Percentiles rank a stretch among this genome's conserved stretches.
Evolutionary conservation across 352 stramenopile genomes (phyloP).

Genomic region (Phytophthora capsici): DNA sequence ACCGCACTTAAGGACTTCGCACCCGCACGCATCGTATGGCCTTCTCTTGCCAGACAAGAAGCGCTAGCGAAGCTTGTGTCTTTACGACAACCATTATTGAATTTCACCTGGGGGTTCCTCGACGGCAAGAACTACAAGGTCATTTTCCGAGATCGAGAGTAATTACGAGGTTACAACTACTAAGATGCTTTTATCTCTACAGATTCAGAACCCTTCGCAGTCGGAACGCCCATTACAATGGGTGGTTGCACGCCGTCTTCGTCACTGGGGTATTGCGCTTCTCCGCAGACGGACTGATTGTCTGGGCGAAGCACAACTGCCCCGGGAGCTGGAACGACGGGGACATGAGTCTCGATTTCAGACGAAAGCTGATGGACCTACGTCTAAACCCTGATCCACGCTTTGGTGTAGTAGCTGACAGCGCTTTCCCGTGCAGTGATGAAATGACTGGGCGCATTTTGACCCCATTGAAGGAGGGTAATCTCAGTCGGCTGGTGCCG

Average conservation of each 20-base stretch:
- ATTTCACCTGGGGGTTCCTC: slow-evolving; percentile 3
- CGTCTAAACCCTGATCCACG: background rate
- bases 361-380: background rate
- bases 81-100: too few species aligned
- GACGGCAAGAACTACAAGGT: slow-evolving; percentile 3
- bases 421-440: background rate
- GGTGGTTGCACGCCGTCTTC: slow-evolving; percentile 19
- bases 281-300: slow-evolving; percentile 11
- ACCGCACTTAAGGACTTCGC: too few species aligned
- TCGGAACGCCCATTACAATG: slow-evolving; percentile 27
- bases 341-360: slow-evolving; percentile 6
- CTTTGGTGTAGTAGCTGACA: slow-evolving; percentile 8
- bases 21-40: too few species aligned
- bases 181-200: background rate
- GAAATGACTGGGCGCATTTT: background rate
- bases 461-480: background rate
- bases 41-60: too few species aligned
- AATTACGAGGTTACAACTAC: too few species aligned
- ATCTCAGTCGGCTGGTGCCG: background rate
- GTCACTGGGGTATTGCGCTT: slow-evolving; percentile 12
- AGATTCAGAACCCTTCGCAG: background rate
- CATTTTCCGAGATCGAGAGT: too few species aligned
- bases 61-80: too few species aligned
- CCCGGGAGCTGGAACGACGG: slow-evolving; percentile 23
- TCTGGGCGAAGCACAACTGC: slow-evolving; percentile 23